phyloP scores from a whole-genome alignment of 805 yeast genomes.

The Blastobotrys chiropterorum region DNA sequence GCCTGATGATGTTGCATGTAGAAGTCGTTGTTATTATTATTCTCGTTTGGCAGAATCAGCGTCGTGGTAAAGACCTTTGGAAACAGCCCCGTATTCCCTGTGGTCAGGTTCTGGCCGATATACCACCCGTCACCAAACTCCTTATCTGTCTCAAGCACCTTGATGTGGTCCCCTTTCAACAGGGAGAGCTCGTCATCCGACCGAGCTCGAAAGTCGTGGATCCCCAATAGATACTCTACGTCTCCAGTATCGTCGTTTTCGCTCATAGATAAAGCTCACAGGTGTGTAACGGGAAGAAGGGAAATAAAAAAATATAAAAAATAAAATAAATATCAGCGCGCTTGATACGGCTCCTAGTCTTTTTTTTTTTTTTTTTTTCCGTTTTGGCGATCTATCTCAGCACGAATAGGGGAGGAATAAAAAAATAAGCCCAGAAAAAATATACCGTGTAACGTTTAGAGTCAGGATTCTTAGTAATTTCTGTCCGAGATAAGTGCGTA shows the following conservation, averaged over 20 bases:
- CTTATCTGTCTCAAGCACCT: conserved; percentile 85
- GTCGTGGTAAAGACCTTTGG: conserved; percentile 83
- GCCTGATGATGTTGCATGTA: conserved; percentile 5
- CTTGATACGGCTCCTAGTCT: too few relatives aligned
- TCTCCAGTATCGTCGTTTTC: neutral
- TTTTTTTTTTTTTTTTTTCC: too few relatives aligned
- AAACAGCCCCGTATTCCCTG: conserved; percentile 76
- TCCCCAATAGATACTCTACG: conserved; percentile 25
- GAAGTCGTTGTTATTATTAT: conserved; percentile 20
- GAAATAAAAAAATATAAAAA: too few relatives aligned
- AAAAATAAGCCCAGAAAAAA: too few relatives aligned
- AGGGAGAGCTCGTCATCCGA: conserved; percentile 84
- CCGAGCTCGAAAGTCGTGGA: conserved; percentile 82
- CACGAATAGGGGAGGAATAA: too few relatives aligned
- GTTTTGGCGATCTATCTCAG: too few relatives aligned
- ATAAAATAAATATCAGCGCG: too few relatives aligned
- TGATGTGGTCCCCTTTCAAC: conserved; percentile 76
- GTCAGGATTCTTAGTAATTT: too few relatives aligned
- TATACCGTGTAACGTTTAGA: too few relatives aligned
- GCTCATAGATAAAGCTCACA: neutral
- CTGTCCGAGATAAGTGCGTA: neutral
- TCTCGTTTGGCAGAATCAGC: conserved; percentile 10
- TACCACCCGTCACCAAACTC: conserved; percentile 98
- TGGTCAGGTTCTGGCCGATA: conserved; percentile 64
- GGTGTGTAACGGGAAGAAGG: neutral